phyloP scores from a whole-genome alignment of 257 asterid species.

The Solanum neorickii region DNA sequence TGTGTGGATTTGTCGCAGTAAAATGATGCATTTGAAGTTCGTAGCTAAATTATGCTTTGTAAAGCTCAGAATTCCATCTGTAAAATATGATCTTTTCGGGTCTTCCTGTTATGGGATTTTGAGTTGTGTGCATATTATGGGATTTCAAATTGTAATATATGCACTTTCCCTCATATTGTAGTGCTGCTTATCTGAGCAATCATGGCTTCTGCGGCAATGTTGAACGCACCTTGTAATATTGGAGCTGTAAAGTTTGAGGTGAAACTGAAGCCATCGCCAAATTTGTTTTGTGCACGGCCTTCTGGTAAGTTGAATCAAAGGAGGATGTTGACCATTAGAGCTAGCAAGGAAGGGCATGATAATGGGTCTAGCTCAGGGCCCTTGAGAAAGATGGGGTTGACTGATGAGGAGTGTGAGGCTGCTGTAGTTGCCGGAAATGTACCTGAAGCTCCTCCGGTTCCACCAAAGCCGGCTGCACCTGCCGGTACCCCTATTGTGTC shows the following conservation, averaged over 20 bases:
- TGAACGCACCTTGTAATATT: neutral
- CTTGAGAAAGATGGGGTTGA: slow-evolving; percentile 39
- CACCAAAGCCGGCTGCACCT: slow-evolving; percentile 63
- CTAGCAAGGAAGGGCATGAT: neutral
- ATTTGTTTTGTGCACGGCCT: neutral
- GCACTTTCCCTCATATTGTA: neutral
- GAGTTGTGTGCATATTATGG: neutral
- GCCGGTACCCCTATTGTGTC: slow-evolving; percentile 56
- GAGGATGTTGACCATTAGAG: neutral
- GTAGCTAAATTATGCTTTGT: neutral
- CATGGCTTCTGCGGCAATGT: neutral
- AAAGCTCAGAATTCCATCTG: neutral
- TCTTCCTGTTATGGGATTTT: neutral
- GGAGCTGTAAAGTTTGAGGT: slow-evolving; percentile 2
- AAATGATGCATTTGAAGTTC: neutral
- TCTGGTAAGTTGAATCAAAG: neutral
- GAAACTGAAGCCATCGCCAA: neutral
- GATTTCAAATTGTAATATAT: neutral
- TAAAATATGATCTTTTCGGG: neutral
- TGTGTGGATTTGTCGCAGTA: neutral
- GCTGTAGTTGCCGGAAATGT: slow-evolving; percentile 71
- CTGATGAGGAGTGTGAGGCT: slow-evolving; percentile 75
- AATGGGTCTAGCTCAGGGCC: slow-evolving; percentile 10
- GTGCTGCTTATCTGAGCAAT: neutral
- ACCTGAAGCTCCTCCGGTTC: slow-evolving; percentile 87